phyloP scores from a whole-genome alignment of 2,329 filamentous ascomycete species.

The Aspergillus viridinutans region DNA sequence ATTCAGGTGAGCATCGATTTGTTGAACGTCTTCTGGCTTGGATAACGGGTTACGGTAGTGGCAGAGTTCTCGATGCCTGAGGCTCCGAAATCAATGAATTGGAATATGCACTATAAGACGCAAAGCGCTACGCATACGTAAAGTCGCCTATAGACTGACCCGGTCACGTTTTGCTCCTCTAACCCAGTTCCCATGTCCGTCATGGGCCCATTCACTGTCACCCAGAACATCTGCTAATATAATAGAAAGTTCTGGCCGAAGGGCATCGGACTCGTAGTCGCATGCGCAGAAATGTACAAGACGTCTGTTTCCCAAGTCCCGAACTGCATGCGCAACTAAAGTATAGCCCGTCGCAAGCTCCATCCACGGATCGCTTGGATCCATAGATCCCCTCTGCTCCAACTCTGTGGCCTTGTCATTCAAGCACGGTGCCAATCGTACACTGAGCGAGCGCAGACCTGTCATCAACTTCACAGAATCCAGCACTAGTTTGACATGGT shows the following conservation, averaged over 20 bases:
- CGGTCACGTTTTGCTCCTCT: slow-evolving; percentile 1
- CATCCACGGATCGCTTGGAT: slow-evolving; percentile 48
- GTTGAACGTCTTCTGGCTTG: background rate
- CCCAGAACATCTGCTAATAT: slow-evolving; percentile 22
- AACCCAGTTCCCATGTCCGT: slow-evolving; percentile 29
- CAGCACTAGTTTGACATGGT: slow-evolving; percentile 51
- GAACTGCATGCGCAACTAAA: slow-evolving; percentile 39
- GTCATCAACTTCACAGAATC: slow-evolving; percentile 48
- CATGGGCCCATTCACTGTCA: slow-evolving; percentile 25
- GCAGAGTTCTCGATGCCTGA: background rate
- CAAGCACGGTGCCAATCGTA: slow-evolving; percentile 47
- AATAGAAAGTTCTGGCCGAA: slow-evolving; percentile 24
- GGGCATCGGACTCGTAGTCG: slow-evolving; percentile 29
- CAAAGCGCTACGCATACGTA: background rate
- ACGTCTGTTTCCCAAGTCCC: slow-evolving; percentile 17
- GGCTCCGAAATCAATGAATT: background rate
- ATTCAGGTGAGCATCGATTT: background rate
- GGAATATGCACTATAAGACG: background rate
- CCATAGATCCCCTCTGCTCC: slow-evolving; percentile 37
- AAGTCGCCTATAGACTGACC: background rate
- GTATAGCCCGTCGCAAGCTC: slow-evolving; percentile 52
- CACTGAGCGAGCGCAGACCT: slow-evolving; percentile 50
- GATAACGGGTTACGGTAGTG: background rate
- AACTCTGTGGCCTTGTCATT: slow-evolving; percentile 36
- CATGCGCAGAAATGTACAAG: slow-evolving; percentile 24